Conservation (phyloP, 148 eudicot genomes). For the Amaranthus hypochondriacus region DNA sequence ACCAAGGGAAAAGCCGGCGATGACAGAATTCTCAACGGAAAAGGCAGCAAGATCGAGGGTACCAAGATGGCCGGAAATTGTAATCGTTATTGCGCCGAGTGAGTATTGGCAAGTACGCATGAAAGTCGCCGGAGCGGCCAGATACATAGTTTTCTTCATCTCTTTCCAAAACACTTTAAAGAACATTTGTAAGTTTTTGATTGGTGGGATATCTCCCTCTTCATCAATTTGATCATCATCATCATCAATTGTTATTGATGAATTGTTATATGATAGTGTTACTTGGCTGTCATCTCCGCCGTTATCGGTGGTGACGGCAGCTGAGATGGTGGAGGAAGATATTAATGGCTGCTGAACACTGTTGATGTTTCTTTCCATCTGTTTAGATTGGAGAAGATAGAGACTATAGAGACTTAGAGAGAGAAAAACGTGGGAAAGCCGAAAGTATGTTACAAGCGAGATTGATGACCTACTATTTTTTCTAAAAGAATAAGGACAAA, state of each 20-base stretch:
- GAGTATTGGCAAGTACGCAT: conserved; percentile 44
- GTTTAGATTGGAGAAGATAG: too few species aligned
- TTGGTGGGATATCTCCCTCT: conserved; percentile 5
- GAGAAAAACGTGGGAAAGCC: too few species aligned
- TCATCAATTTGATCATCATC: neutral
- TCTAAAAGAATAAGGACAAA: too few species aligned
- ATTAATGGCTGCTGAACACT: neutral
- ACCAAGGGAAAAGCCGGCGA: conserved; percentile 44
- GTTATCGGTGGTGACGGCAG: neutral
- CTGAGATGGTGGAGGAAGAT: neutral
- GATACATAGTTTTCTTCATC: conserved; percentile 39
- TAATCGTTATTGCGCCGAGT: conserved; percentile 43
- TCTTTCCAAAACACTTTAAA: conserved; percentile 13
- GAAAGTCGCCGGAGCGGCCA: conserved; percentile 47
- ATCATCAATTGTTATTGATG: neutral
- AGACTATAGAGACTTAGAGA: too few species aligned
- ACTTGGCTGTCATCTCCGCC: neutral
- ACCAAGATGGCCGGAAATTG: conserved; percentile 48
- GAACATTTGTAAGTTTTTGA: neutral
- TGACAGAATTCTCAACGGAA: conserved; percentile 40
- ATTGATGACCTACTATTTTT: too few species aligned
- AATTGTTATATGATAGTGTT: neutral
- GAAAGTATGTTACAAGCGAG: too few species aligned
- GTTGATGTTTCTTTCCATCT: neutral
- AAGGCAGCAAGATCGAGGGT: conserved; percentile 45